Percentiles rank a stretch among this genome's conserved stretches.
Conservation (phyloP, 2,329 filamentous ascomycete species). For the Aspergillus awamori region DNA sequence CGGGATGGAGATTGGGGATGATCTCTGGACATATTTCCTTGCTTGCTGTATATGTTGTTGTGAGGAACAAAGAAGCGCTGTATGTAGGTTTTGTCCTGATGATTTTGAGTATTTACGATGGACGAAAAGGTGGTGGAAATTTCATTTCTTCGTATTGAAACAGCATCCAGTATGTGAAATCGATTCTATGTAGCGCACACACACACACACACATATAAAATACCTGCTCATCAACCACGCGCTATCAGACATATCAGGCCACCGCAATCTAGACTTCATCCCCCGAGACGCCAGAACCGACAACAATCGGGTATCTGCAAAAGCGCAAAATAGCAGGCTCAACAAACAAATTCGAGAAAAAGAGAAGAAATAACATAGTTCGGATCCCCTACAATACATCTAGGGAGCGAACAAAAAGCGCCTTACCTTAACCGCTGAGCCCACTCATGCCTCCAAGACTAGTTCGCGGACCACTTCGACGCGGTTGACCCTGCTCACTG, state of each 20-base stretch:
- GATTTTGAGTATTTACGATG: no score
- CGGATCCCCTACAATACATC: neutral
- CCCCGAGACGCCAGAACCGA: neutral
- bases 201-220: neutral
- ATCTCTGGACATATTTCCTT: no score
- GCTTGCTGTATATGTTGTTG: no score
- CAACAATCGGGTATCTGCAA: neutral
- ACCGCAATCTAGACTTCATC: neutral
- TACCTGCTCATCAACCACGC: neutral
- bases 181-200: neutral
- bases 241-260: neutral
- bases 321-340: neutral
- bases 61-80: no score
- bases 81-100: no score
- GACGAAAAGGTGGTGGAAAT: no score
- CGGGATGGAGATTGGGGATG: no score
- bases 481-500: slow-evolving; percentile 42
- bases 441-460: slow-evolving; percentile 22
- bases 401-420: neutral
- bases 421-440: slow-evolving; percentile 8
- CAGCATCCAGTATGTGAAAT: neutral
- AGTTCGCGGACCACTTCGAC: slow-evolving; percentile 24
- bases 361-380: neutral
- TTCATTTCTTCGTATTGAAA: neutral
- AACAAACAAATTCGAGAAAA: neutral